Evolutionary conservation across 805 yeast species (phyloP).

Genomic region (Hemisphaericaspora nanyangensis): DNA sequence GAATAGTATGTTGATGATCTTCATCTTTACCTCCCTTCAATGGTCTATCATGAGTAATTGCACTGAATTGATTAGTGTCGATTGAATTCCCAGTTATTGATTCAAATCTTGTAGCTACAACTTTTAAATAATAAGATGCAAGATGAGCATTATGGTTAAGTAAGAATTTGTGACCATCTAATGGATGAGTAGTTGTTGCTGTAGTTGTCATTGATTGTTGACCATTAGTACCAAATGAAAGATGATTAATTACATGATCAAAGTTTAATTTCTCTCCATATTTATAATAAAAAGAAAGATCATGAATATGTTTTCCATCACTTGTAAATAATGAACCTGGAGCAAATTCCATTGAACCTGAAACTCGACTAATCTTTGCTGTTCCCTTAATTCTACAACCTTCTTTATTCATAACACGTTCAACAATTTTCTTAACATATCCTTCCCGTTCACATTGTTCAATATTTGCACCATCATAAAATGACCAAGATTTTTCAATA

Average conservation of each 20-base stretch:
- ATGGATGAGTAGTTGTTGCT: conserved; percentile 52
- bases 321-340: conserved; percentile 78
- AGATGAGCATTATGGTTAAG: conserved; percentile 54
- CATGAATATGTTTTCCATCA: conserved; percentile 73
- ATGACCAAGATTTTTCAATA: conserved; percentile 76
- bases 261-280: conserved; percentile 60
- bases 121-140: conserved; percentile 78
- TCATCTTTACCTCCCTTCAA: conserved; percentile 81
- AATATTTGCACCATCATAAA: conserved; percentile 81
- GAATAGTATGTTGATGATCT: conserved; percentile 85
- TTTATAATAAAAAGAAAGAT: conserved; percentile 65
- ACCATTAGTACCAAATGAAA: conserved; percentile 66
- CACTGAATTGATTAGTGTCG: conserved; percentile 89
- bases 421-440: conserved; percentile 60
- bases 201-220: conserved; percentile 21
- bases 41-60: conserved; percentile 85
- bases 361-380: conserved; percentile 76
- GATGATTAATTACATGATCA: conserved; percentile 72
- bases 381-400: conserved; percentile 87
- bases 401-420: conserved; percentile 53
- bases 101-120: conserved; percentile 86
- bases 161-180: conserved; percentile 49
- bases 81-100: conserved; percentile 47
- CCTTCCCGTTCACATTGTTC: conserved; percentile 91
- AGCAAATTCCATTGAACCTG: conserved; percentile 92